phyloP scores from a whole-genome alignment of 257 asterid genomes.

The Primulina tabacum region DNA sequence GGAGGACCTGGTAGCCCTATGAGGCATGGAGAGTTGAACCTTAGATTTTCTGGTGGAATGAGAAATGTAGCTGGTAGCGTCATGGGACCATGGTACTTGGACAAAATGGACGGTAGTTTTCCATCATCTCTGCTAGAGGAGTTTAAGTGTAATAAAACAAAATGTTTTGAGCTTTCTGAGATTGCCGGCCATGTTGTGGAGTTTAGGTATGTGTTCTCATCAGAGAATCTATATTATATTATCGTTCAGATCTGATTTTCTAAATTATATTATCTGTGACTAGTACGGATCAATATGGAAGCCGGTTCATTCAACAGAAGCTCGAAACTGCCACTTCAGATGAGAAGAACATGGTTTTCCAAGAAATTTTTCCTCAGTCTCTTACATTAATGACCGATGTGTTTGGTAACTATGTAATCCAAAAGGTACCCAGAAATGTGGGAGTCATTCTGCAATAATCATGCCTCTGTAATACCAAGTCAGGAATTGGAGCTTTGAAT shows the following conservation, averaged over 20 bases:
- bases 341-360: conserved; percentile 87
- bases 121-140: conserved; percentile 81
- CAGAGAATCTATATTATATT: background rate
- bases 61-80: conserved; percentile 67
- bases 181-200: conserved; percentile 94
- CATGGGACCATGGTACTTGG: conserved; percentile 83
- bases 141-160: conserved; percentile 89
- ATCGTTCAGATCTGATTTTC: conserved; percentile 24
- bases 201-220: conserved; percentile 57
- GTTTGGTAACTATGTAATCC: conserved; percentile 92
- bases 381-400: conserved; percentile 89
- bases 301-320: conserved; percentile 95
- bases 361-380: conserved; percentile 88
- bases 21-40: conserved; percentile 68
- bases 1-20: conserved; percentile 83
- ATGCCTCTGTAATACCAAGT: conserved; percentile 1
- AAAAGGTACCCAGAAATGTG: conserved; percentile 55
- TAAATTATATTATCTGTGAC: conserved; percentile 16
- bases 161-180: conserved; percentile 82
- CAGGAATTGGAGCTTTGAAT: conserved; percentile 12
- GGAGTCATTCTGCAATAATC: conserved; percentile 3
- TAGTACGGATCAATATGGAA: conserved; percentile 95
- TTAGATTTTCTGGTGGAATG: conserved; percentile 64
- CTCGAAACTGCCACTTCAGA: conserved; percentile 88
- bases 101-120: conserved; percentile 60